Conservation (phyloP, 1,139 yeast genomes). For the Pichia sp. region DNA sequence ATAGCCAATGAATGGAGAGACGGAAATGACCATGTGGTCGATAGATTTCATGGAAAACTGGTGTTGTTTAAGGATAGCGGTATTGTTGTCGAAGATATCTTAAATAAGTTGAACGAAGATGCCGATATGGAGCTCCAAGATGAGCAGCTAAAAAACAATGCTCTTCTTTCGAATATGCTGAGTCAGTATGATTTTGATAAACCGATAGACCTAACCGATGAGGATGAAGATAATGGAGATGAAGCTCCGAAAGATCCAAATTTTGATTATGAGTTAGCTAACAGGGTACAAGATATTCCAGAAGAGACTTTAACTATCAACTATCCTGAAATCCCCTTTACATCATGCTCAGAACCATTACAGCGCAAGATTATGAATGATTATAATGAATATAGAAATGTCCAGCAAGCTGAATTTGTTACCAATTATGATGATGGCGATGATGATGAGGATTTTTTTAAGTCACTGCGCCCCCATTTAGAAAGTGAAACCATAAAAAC, state of each 20-base stretch:
- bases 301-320: slow-evolving; percentile 22
- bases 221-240: slow-evolving; percentile 28
- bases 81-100: slow-evolving; percentile 28
- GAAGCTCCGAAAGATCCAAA: slow-evolving; percentile 5
- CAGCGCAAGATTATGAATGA: slow-evolving; percentile 25
- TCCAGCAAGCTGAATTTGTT: no score
- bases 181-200: slow-evolving; percentile 52
- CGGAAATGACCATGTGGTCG: slow-evolving; percentile 74
- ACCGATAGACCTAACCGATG: slow-evolving; percentile 48
- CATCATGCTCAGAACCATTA: slow-evolving; percentile 15
- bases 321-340: slow-evolving; percentile 12
- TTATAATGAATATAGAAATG: slow-evolving; percentile 14
- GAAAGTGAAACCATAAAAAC: no score
- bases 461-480: background rate
- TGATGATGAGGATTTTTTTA: slow-evolving; percentile 11
- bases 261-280: slow-evolving; percentile 13
- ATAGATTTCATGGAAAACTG: slow-evolving; percentile 34
- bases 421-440: slow-evolving; percentile 4
- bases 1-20: slow-evolving; percentile 70
- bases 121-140: slow-evolving; percentile 28
- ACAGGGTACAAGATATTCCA: slow-evolving; percentile 15
- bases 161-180: slow-evolving; percentile 48
- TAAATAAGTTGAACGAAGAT: slow-evolving; percentile 22
- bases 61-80: slow-evolving; percentile 16
- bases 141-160: slow-evolving; percentile 35